A percentile compares a stretch with the other conserved stretches of the same genome.
Conservation (phyloP, 2,329 filamentous ascomycete species). For the Cryphonectria parasitica region DNA sequence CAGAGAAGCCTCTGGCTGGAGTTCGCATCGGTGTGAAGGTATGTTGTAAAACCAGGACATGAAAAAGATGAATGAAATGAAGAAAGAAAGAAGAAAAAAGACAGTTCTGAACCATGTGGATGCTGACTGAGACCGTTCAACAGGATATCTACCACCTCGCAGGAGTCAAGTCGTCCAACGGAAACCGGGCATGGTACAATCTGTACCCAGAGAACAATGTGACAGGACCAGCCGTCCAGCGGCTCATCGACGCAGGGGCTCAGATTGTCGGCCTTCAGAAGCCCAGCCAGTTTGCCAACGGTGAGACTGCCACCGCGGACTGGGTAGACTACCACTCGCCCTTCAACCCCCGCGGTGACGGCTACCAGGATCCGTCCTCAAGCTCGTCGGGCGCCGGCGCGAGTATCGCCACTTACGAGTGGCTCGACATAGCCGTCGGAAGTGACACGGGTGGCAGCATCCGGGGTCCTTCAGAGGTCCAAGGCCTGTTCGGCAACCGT, state of each 20-base stretch:
- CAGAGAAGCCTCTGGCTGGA: conserved; percentile 61
- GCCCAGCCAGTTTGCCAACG: conserved; percentile 51
- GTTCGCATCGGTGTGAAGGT: conserved; percentile 60
- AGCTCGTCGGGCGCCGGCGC: conserved; percentile 49
- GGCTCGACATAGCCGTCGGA: conserved; percentile 50
- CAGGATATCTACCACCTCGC: conserved; percentile 58
- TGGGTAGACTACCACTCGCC: conserved; percentile 48
- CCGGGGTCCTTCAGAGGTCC: conserved; percentile 47
- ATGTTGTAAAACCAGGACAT: neutral
- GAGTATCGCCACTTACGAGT: conserved; percentile 46
- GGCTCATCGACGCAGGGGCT: conserved; percentile 63
- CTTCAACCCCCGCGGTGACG: conserved; percentile 52
- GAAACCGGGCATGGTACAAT: conserved; percentile 62
- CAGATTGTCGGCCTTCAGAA: conserved; percentile 53
- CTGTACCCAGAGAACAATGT: conserved; percentile 53
- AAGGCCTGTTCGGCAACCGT: conserved; percentile 51
- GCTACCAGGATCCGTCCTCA: conserved; percentile 50
- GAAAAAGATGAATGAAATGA: neutral
- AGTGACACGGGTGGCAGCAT: conserved; percentile 52
- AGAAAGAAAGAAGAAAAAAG: neutral
- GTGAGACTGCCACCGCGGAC: conserved; percentile 52
- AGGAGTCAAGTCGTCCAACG: conserved; percentile 58
- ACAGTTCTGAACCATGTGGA: neutral
- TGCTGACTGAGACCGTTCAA: neutral
- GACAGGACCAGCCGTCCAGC: conserved; percentile 57